Conservation (phyloP, 495 filamentous ascomycete species). For the Aeminium ludgeri region DNA sequence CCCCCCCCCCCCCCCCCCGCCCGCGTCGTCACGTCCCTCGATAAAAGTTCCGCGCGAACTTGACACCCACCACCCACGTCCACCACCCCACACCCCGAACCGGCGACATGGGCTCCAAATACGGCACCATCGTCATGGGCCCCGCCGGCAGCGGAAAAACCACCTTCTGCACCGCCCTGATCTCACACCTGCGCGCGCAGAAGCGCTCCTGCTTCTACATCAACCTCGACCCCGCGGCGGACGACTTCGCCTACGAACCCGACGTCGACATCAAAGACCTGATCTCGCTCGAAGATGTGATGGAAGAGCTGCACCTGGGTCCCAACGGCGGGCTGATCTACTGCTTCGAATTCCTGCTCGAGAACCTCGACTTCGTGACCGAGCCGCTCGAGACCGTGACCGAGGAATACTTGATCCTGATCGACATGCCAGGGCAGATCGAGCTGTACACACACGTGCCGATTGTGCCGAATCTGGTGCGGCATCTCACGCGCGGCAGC, state of each 20-base stretch:
- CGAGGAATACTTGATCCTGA: conserved; percentile 89
- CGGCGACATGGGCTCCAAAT: conserved; percentile 62
- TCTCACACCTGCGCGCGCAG: conserved; percentile 77
- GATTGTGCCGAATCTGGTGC: conserved; percentile 69
- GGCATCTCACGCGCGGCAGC: conserved; percentile 63
- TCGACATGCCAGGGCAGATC: conserved; percentile 98
- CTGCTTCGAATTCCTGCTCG: conserved; percentile 91
- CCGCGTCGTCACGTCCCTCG: no score
- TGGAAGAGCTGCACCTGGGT: conserved; percentile 88
- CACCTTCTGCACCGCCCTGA: conserved; percentile 84
- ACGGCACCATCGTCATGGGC: conserved; percentile 85
- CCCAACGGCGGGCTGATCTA: conserved; percentile 94
- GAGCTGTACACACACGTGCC: conserved; percentile 97
- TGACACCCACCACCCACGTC: neutral
- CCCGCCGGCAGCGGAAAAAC: conserved; percentile 50
- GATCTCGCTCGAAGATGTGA: conserved; percentile 91
- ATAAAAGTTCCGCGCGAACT: neutral
- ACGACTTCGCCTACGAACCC: conserved; percentile 76
- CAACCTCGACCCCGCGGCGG: conserved; percentile 93
- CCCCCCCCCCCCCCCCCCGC: no score
- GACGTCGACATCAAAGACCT: conserved; percentile 95
- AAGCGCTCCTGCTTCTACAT: conserved; percentile 89
- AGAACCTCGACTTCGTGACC: conserved; percentile 77
- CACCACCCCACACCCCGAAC: neutral
- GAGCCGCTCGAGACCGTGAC: conserved; percentile 71